phyloP scores from a whole-genome alignment of 2,329 filamentous ascomycete species.

The Leptographium galeiforme region DNA sequence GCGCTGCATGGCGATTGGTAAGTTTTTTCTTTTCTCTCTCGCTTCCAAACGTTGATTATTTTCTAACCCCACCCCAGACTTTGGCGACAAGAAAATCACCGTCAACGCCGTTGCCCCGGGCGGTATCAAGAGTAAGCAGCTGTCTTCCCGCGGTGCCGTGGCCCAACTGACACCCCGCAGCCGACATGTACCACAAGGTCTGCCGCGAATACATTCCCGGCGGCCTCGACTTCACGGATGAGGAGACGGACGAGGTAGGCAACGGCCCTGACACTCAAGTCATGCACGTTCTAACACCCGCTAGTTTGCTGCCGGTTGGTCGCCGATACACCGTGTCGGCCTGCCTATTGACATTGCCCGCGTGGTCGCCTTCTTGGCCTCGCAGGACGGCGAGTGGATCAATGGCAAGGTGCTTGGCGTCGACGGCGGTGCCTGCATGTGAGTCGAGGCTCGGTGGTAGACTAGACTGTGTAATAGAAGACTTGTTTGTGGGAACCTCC shows the following conservation, averaged over 20 bases:
- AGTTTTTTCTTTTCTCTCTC: no score
- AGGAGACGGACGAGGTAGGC: slow-evolving; percentile 13
- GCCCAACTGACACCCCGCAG: background rate
- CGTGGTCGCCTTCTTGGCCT: slow-evolving; percentile 19
- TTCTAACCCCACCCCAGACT: slow-evolving; percentile 14
- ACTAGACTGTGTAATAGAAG: background rate
- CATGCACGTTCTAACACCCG: background rate
- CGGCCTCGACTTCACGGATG: slow-evolving; percentile 17
- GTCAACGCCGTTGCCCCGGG: slow-evolving; percentile 23
- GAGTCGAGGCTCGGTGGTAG: background rate
- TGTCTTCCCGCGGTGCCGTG: background rate
- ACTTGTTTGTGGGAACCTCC: no score
- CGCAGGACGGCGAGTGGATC: slow-evolving; percentile 22
- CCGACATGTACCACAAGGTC: slow-evolving; percentile 21
- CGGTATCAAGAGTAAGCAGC: slow-evolving; percentile 18
- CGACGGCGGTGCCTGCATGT: slow-evolving; percentile 14
- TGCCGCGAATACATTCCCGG: slow-evolving; percentile 26
- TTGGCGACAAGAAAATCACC: slow-evolving; percentile 22
- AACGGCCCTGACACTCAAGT: background rate
- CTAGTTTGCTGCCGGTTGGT: slow-evolving; percentile 22
- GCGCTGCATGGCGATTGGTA: slow-evolving; percentile 15
- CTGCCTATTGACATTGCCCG: slow-evolving; percentile 20
- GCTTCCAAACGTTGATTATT: no score
- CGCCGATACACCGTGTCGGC: slow-evolving; percentile 18
- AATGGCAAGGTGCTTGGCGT: slow-evolving; percentile 25